Evolutionary conservation across 2,329 filamentous ascomycete genomes (phyloP).

Genomic region (Fusarium udum): DNA sequence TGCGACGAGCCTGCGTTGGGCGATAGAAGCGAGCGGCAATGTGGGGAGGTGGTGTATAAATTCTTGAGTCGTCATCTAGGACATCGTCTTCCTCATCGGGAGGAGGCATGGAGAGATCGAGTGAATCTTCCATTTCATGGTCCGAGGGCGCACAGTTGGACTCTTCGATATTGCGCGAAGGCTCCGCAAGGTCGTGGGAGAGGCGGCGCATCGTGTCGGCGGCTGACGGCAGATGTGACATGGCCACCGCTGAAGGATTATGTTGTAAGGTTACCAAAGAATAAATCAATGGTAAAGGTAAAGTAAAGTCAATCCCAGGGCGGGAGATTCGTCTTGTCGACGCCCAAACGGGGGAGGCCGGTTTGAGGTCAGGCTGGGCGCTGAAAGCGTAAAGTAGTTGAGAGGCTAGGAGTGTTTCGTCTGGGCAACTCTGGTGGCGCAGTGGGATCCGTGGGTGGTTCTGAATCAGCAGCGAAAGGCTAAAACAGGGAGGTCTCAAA

Average conservation of each 20-base stretch:
- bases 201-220: constrained; percentile 54
- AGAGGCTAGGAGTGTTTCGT: constrained; percentile 10
- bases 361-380: neutral
- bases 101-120: constrained; percentile 53
- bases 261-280: neutral
- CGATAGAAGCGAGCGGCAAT: constrained; percentile 83
- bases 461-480: constrained; percentile 26
- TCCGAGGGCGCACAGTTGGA: constrained; percentile 44
- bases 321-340: constrained; percentile 4
- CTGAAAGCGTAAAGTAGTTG: constrained; percentile 20
- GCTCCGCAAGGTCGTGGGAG: constrained; percentile 54
- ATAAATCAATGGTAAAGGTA: neutral
- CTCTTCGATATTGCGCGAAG: constrained; percentile 53
- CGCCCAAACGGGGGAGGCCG: constrained; percentile 15
- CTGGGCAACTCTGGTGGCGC: constrained; percentile 29
- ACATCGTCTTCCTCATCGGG: constrained; percentile 48
- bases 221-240: constrained; percentile 33
- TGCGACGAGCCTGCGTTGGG: constrained; percentile 71
- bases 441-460: constrained; percentile 29
- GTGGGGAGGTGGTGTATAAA: constrained; percentile 74
- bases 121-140: constrained; percentile 45
- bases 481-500: constrained; percentile 19
- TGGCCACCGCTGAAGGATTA: neutral
- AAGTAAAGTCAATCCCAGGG: constrained; percentile 2
- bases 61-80: constrained; percentile 48